These are phyloP conservation scores for Lepidium aucheri DNA, from an alignment of 345 rosid species.

Conservation along the genomic window DNA sequence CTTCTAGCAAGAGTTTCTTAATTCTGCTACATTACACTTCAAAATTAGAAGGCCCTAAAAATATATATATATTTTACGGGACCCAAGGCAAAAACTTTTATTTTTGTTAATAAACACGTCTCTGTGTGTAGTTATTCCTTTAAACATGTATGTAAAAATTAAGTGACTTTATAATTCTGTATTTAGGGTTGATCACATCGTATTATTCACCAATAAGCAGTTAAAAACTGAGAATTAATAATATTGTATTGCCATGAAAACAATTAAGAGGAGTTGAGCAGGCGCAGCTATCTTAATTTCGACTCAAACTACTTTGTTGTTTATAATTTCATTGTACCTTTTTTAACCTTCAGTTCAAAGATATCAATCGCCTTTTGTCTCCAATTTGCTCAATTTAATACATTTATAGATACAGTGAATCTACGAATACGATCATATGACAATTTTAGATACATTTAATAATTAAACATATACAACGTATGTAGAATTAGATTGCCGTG, in stretches of 20 bases:
- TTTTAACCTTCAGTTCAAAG: not conserved
- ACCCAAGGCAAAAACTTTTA: no score
- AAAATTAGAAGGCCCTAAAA: no score
- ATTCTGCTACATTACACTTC: no score
- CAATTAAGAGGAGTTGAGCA: not conserved
- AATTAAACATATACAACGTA: not conserved
- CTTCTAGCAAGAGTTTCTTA: no score
- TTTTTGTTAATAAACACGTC: no score
- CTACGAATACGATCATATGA: not conserved
- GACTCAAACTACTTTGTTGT: not conserved
- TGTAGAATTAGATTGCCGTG: not conserved
- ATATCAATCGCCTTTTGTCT: not conserved
- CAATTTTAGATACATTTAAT: not conserved
- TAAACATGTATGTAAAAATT: no score
- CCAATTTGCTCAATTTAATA: not conserved
- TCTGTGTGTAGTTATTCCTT: no score
- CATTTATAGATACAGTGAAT: not conserved
- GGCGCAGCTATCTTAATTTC: not conserved
- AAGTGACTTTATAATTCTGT: no score
- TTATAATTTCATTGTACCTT: not conserved
- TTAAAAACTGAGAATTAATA: no score
- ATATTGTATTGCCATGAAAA: not conserved
- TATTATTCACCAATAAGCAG: not conserved
- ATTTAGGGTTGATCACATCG: not conserved
- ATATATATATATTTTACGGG: no score